Evolutionary conservation across 23 red algal genomes (phyloP).

Genomic region (Gracilaria domingensis): DNA sequence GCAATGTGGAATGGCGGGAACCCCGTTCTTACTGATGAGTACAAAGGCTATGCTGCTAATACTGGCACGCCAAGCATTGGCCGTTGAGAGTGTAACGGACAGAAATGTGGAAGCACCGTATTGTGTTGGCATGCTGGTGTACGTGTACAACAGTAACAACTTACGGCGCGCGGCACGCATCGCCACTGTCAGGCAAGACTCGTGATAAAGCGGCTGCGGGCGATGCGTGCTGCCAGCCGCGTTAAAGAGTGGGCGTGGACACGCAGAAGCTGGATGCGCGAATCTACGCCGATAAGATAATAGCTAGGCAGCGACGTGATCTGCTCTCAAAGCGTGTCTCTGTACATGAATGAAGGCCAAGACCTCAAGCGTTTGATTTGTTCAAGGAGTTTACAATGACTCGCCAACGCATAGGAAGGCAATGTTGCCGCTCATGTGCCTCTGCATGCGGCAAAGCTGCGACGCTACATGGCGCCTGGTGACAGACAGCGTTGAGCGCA

Average conservation of each 20-base stretch:
- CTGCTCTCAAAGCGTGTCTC: too few relatives aligned
- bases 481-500: constrained; percentile 5
- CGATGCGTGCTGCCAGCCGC: too few relatives aligned
- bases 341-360: neutral
- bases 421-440: neutral
- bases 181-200: too few relatives aligned
- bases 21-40: constrained; percentile 6
- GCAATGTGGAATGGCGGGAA: constrained; percentile 4
- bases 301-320: too few relatives aligned
- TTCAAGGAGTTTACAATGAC: neutral
- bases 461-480: neutral
- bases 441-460: neutral
- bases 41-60: neutral
- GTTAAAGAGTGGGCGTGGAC: too few relatives aligned
- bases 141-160: neutral
- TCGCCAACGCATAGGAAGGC: neutral
- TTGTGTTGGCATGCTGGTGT: neutral
- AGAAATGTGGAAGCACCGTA: neutral
- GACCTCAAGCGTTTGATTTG: neutral
- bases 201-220: too few relatives aligned
- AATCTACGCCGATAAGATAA: too few relatives aligned
- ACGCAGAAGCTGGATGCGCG: too few relatives aligned
- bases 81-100: neutral
- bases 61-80: neutral
- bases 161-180: neutral